Evolutionary conservation across 768 basidiomycete genomes (phyloP), one percentile per base, ranked within the genome.

Genomic region (Paxillus rubicundulus): DNA sequence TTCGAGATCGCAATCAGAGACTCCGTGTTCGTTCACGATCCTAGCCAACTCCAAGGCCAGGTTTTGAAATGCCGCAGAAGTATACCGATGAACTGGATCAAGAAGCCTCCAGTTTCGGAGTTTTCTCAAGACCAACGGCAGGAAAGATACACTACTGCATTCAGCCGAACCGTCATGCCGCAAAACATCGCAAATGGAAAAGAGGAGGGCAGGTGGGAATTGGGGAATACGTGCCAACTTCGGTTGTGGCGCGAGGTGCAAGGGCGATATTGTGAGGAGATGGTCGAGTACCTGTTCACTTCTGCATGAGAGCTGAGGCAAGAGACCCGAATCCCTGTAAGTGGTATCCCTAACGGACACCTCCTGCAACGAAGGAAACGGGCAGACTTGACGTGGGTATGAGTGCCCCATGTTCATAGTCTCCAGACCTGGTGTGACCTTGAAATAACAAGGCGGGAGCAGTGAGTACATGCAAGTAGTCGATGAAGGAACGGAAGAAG

Each of bases 91-190:
- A 0, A 42, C 41, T 18, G 45, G 52, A 30, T 62, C 58, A 18
- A 65, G 55, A 40, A 68, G 50, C 40, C 65, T 59, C 66, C 65
- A 67, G 8, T 49, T 50, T 16, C 63, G 57, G 40, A 67, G 52
- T 51, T 47, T 65, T 16, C 40, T 45, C 54, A 67, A 49, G 16
- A 65, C 66, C 46, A 13, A 53, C 37, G 65, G 63, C 9, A 67
- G 46, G 8, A 65, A 12, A 40, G 55, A 47, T 16, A 45, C 13
- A 4, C 56, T 39, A 9, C 1, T 10, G 21, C 34, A 49, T 21
- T 46, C 50, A 4, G 12, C 21, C 13, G 49, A 20, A 28, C 18
- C 17, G 18, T 21, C 24, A 3, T 20, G 43, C 14, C 49, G 61
- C 36, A 67, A 45, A 34, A 12, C 33, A 3, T 54, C 46, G 36